Evolutionary conservation across 2,329 filamentous ascomycete genomes (phyloP), one percentile per base, ranked within the genome.

Genomic region (Cadophora malorum): DNA sequence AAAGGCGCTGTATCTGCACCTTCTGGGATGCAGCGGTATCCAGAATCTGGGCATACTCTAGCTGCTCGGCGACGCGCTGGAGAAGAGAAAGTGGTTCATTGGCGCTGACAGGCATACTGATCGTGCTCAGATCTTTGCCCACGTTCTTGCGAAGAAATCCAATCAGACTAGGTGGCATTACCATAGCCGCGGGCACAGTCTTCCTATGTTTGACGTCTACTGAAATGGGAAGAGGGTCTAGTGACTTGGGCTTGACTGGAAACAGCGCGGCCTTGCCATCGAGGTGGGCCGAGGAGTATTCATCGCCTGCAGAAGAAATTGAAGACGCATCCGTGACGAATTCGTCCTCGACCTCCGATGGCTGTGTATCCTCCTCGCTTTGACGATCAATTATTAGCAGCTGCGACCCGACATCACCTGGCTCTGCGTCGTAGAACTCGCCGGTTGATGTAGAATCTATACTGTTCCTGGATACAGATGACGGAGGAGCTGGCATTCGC

Each of bases 61-160:
- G 80, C 76, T 95, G 91, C 79, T 99, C 96, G 0, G 95, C 91
- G 4, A 94, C 86, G 69, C 95, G 91, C 79, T 99, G 96, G 5
- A 98, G 84, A 12, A 97, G 82, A 0, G 95, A 97, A 1, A 90
- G 88, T 0, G 96, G 96, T 78, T 99, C 96, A 79, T 99, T 99
- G 28, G 95, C 90, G 4, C 95, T 97, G 0, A 97, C 96, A 0
- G 96, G 96, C 95, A 98, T 98, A 59, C 93, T 94, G 72, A 99
- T 97, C 2, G 94, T 96, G 69, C 93, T 97, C 60, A 99, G 83
- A 79, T 99, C 96, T 79, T 99, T 99, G 77, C 96, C 96, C 10
- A 98, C 96, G 74, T 99, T 99, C 80, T 98, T 99, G 73, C 96
- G 90, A 38, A 98, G 85, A 78, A 98, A 97, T 0, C 93, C 92